Evolutionary conservation across 169 alveolate genomes (phyloP), one percentile per base, ranked within the genome.

Genomic region (Cryptosporidium tyzzeri): DNA sequence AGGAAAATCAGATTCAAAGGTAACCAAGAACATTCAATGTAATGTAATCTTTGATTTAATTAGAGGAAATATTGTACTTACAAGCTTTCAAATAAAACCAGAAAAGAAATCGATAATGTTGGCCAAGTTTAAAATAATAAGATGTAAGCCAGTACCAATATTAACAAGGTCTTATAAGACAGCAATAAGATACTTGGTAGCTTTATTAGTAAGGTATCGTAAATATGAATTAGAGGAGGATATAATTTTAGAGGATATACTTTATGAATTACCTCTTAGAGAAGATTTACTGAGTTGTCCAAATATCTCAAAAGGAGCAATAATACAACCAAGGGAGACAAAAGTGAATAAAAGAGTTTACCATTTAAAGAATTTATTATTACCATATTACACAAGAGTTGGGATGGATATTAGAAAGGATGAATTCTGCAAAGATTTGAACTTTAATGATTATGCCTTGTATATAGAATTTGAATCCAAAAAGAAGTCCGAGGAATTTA

Each of bases 71-170:
- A n/a, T 70, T 23, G 31, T 70, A 48, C 23, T 70, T 7, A 39
- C 84, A 23, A 55, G 67, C 18, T 9, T 26, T 16, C 18, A 16
- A 26, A 26, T 21, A 4, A 55, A 26, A 23, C 68, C 62, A 48
- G 51, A 53, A 6, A 10, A 73, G 41, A 58, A 41, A 23, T 31
- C 48, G 8, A 73, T 33, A 18, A 33, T 59, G 68, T 31, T 55
- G 55, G 71, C 35, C 9, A 50, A 35, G 1, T 73, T 73, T 5
- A 10, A 73, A 18, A 37, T 31, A 16, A 41, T 23, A 55, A 59
- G 53, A 73, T 80, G 89, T 48, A 80, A 65, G 26, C 89, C 89
- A 16, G 89, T 80, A 45, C 89, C 80, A 61, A 59, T 80, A 37
- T 23, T 80, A 9, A 59, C 73, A 18, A 59, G 75, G 31, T 80